phyloP scores from a whole-genome alignment of 2,329 filamentous ascomycete species.

The Thermochaetoides dissita region DNA sequence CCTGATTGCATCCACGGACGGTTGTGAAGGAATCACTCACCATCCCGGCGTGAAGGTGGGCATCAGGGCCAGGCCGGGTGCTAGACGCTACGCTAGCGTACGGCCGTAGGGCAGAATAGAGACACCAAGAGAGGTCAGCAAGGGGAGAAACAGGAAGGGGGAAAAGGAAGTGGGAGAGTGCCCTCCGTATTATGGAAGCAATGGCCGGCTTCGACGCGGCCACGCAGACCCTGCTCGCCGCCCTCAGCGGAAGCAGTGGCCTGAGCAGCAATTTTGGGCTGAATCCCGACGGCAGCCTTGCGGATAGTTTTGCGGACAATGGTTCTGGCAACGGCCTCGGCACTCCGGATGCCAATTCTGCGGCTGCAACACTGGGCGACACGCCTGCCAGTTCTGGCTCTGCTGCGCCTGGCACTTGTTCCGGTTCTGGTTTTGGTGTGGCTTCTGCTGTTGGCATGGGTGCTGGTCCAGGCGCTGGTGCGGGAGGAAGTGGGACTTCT shows the following conservation, averaged over 20 bases:
- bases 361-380: constrained; percentile 1
- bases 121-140: no score
- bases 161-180: no score
- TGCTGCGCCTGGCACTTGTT: no score
- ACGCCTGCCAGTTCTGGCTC: no score
- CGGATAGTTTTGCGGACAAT: constrained; percentile 6
- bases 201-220: constrained; percentile 14
- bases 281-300: constrained; percentile 5
- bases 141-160: no score
- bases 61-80: no score
- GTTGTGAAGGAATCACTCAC: no score
- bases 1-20: no score
- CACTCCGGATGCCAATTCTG: constrained; percentile 7
- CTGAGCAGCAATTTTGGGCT: constrained; percentile 5
- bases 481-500: constrained; percentile 6
- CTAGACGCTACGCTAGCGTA: no score
- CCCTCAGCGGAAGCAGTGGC: constrained; percentile 9
- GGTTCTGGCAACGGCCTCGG: constrained; percentile 2
- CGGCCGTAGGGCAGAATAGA: no score
- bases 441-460: constrained; percentile 5
- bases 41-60: no score
- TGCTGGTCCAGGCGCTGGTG: background rate
- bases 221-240: constrained; percentile 14
- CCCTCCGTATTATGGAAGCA: background rate
- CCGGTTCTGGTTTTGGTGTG: no score